Conservation (phyloP, 768 basidiomycete genomes). For the Lentinus tigrinus region DNA sequence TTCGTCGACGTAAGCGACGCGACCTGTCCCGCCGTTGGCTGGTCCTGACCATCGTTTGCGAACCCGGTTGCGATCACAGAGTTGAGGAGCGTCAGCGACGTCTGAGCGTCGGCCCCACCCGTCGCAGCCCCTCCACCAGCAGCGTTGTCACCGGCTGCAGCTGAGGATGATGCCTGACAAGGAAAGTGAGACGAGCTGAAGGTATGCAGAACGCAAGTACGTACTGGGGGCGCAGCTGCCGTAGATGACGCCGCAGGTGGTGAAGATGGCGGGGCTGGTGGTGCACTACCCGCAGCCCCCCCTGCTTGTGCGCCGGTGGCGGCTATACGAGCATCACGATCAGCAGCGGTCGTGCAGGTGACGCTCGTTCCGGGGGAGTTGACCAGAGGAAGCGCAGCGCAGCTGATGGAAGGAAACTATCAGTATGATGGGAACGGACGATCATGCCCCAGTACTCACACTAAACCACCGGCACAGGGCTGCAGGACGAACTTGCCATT, state of each 20-base stretch:
- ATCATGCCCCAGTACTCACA: slow-evolving; percentile 12
- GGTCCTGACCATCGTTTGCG: slow-evolving; percentile 45
- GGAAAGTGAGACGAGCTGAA: neutral
- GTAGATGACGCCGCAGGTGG: no score
- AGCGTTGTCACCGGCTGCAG: neutral
- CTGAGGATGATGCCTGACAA: neutral
- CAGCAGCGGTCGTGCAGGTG: slow-evolving; percentile 49
- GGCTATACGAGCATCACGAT: slow-evolving; percentile 36
- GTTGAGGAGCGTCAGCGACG: slow-evolving; percentile 40
- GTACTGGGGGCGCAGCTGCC: no score
- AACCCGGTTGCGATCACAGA: slow-evolving; percentile 46
- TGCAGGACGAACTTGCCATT: slow-evolving; percentile 37
- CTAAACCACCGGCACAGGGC: slow-evolving; percentile 22
- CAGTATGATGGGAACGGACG: slow-evolving; percentile 12
- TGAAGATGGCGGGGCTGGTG: no score
- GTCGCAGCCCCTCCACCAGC: neutral
- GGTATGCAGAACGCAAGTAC: no score
- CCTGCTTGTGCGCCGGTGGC: slow-evolving; percentile 29
- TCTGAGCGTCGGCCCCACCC: neutral
- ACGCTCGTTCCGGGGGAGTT: slow-evolving; percentile 49
- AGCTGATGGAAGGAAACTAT: slow-evolving; percentile 40
- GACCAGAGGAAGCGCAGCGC: slow-evolving; percentile 46
- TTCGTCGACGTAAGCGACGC: slow-evolving; percentile 52
- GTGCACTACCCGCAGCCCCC: neutral
- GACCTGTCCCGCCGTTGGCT: slow-evolving; percentile 42